Conservation (phyloP, 106 monocot species). For the Allium sativum region DNA sequence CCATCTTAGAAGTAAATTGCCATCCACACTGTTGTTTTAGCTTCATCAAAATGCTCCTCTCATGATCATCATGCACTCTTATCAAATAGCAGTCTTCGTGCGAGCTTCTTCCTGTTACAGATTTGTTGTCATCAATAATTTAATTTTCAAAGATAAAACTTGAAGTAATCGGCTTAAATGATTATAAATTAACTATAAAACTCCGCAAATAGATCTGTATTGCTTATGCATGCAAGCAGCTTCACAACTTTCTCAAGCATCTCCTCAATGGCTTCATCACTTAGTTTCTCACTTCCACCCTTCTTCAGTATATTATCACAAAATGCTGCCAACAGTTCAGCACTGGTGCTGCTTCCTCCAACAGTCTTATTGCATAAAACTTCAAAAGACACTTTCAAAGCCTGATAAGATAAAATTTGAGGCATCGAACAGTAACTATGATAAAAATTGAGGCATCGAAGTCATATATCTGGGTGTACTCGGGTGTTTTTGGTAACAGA, state of each 20-base stretch:
- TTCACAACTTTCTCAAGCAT: constrained; percentile 61
- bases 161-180: no score
- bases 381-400: constrained; percentile 67
- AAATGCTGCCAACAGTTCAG: constrained; percentile 59
- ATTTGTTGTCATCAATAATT: no score
- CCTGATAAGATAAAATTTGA: constrained; percentile 29
- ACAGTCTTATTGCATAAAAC: constrained; percentile 69
- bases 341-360: constrained; percentile 58
- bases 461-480: no score
- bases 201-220: constrained; percentile 58
- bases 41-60: constrained; percentile 53
- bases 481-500: no score
- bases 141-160: not conserved
- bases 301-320: constrained; percentile 75
- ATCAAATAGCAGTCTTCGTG: constrained; percentile 46
- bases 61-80: constrained; percentile 69
- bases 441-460: no score
- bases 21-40: constrained; percentile 63
- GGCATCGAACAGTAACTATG: no score
- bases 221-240: constrained; percentile 50
- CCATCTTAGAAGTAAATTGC: constrained; percentile 72
- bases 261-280: constrained; percentile 74
- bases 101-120: constrained; percentile 60
- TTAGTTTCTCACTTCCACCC: constrained; percentile 58
- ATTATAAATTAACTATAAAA: constrained; percentile 31